Base-by-base conservation (phyloP, 2,329 filamentous ascomycete genomes). In the Fusarium sp. region DNA sequence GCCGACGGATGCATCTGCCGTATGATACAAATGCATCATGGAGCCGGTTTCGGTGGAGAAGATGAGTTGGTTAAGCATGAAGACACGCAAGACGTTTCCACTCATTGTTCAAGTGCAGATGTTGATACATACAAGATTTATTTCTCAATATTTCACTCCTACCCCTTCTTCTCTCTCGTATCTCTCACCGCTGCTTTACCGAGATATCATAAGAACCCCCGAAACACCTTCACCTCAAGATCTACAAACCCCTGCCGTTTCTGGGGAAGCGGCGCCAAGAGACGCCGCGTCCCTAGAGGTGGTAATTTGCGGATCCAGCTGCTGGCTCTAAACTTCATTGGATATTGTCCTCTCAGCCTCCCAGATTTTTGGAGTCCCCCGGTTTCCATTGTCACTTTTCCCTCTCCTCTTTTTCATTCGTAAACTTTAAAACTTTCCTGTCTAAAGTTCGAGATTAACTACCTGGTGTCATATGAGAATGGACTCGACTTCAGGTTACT, bases 181-280 rank as follows among this genome's bases (percentile, higher is more conserved):
- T 25, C 40, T 49, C 23, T 49, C 42, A 49, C 42, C 42, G 42
- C 23, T 25, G 42, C 42, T 49, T 49, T 6, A 27, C 42, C 42
- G 23, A 49, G 14, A 49, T 25, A 44, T 14, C 18, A 42, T 10
- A 20, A 42, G 18, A 20, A 40, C 36, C 38, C 11, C 18, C 20
- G 13, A 23, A 13, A 25, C 40, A 9, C 6, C 4, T 23, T 23
- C 18, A 23, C 20, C 13, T 44, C 23, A 27, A n/a, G 42, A 49
- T 49, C 42, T 49, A 49, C 53, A 29, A 56, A 56, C 53, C 53
- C 53, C 53, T 56, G 53, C 36, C 25, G 53, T 54, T 64, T 62
- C 60, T 58, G 72, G 72, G 64, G 71, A 74, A 63, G 29, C 27
- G 40, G 58, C 55, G 72, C 72, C 70, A 74, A 74, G 72, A 36